Percentiles rank a stretch among this genome's conserved stretches.
These are phyloP conservation scores for Calvatia gigantea DNA, from an alignment of 768 basidiomycete species.

Conservation along the genomic window DNA sequence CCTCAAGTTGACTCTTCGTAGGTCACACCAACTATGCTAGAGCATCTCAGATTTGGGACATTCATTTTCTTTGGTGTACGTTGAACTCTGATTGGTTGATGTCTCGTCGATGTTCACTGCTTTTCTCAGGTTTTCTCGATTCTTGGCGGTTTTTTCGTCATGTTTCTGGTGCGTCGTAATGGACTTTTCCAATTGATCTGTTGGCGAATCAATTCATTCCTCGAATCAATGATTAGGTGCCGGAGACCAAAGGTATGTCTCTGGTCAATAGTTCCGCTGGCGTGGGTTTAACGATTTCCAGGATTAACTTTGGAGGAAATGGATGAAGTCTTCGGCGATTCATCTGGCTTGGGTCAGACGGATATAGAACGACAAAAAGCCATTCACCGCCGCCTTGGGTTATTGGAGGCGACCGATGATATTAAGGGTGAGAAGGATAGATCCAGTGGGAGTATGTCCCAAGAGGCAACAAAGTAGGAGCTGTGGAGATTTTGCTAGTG, in stretches of 20 bases:
- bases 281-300: conserved; percentile 11
- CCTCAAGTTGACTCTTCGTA: conserved; percentile 3
- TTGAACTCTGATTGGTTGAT: conserved; percentile 1
- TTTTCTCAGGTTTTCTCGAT: conserved; percentile 54
- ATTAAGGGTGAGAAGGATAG: conserved; percentile 20
- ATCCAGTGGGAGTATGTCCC: conserved; percentile 12
- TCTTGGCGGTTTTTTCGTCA: conserved; percentile 62
- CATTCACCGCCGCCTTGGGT: conserved; percentile 64
- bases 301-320: conserved; percentile 72
- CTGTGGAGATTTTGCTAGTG: background rate
- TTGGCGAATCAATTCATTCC: conserved; percentile 1
- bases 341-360: conserved; percentile 46
- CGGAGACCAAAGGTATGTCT: conserved; percentile 67
- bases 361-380: conserved; percentile 46
- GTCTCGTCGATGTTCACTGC: conserved; percentile 1
- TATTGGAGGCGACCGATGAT: conserved; percentile 25
- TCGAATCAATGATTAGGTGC: conserved; percentile 36
- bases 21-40: conserved; percentile 71
- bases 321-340: conserved; percentile 71
- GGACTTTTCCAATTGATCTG: background rate
- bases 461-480: conserved; percentile 5
- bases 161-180: conserved; percentile 49
- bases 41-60: conserved; percentile 63
- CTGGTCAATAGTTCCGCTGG: background rate
- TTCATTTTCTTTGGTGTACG: conserved; percentile 75